These are phyloP conservation scores for Yamadazyma friedrichii DNA, from an alignment of 1,139 yeast genomes.

Conservation along the genomic window DNA sequence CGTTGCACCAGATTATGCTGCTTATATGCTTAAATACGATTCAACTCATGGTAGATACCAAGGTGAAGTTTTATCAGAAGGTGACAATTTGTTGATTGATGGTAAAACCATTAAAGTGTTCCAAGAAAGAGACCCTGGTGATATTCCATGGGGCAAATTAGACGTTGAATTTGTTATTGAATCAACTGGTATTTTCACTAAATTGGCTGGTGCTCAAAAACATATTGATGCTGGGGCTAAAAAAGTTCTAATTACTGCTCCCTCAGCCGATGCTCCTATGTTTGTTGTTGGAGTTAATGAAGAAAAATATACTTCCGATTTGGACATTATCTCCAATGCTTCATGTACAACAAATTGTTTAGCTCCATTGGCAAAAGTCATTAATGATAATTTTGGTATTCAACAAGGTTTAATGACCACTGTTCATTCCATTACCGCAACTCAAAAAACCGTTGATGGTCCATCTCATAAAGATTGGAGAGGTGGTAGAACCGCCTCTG, in stretches of 20 bases:
- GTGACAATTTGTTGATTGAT: conserved; percentile 50
- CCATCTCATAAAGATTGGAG: conserved; percentile 87
- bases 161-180: conserved; percentile 72
- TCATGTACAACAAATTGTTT: conserved; percentile 82
- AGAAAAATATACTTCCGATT: conserved; percentile 61
- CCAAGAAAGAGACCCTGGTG: conserved; percentile 70
- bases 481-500: conserved; percentile 83
- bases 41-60: conserved; percentile 70
- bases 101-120: conserved; percentile 59
- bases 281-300: conserved; percentile 75
- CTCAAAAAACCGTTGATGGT: conserved; percentile 82
- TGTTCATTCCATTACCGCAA: conserved; percentile 77
- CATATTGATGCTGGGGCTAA: conserved; percentile 78
- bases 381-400: conserved; percentile 68
- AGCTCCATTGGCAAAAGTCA: conserved; percentile 76
- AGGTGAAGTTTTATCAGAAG: conserved; percentile 57
- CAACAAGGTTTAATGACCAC: conserved; percentile 82
- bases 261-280: conserved; percentile 79
- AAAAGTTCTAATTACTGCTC: conserved; percentile 79
- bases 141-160: conserved; percentile 70
- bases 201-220: conserved; percentile 63
- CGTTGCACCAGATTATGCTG: conserved; percentile 70
- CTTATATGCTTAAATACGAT: conserved; percentile 80
- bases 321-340: conserved; percentile 69
- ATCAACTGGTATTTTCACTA: conserved; percentile 81